These are phyloP conservation scores for Lumnitzera racemosa DNA, from an alignment of 345 rosid genomes.

Conservation along the genomic window DNA sequence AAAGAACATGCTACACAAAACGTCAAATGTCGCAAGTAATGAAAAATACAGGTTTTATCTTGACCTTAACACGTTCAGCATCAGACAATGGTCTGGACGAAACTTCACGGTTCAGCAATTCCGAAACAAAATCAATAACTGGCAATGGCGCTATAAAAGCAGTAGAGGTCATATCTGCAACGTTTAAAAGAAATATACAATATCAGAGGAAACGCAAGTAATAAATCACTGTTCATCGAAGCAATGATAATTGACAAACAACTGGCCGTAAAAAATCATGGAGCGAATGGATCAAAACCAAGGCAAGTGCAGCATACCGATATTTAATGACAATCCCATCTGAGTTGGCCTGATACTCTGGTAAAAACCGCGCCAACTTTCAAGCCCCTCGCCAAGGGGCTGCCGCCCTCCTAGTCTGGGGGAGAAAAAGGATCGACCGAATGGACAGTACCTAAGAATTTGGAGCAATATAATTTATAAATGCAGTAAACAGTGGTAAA, in stretches of 20 bases:
- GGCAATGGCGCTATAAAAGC: conserved; percentile 91
- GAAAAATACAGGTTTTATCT: not conserved
- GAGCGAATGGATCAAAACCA: too few species aligned
- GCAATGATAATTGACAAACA: too few species aligned
- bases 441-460: conserved; percentile 58
- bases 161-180: conserved; percentile 90
- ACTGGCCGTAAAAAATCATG: too few species aligned
- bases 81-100: conserved; percentile 69
- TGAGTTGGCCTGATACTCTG: conserved; percentile 98
- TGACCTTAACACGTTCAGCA: conserved; percentile 92
- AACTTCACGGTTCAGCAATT: conserved; percentile 65
- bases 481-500: conserved; percentile 3
- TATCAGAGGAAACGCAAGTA: too few species aligned
- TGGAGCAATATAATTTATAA: conserved; percentile 9
- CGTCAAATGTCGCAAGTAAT: not conserved
- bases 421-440: conserved; percentile 86
- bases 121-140: conserved; percentile 62
- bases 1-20: conserved; percentile 1
- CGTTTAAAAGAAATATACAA: not conserved
- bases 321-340: conserved; percentile 85
- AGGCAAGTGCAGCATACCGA: conserved; percentile 29
- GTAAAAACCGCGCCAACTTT: conserved; percentile 97
- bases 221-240: too few species aligned
- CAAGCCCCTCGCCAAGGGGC: conserved; percentile 83
- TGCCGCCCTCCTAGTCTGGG: conserved; percentile 80